These are phyloP conservation scores for Leptographium wingfieldii DNA, from an alignment of 2,329 filamentous ascomycete genomes.

Conservation along the genomic window DNA sequence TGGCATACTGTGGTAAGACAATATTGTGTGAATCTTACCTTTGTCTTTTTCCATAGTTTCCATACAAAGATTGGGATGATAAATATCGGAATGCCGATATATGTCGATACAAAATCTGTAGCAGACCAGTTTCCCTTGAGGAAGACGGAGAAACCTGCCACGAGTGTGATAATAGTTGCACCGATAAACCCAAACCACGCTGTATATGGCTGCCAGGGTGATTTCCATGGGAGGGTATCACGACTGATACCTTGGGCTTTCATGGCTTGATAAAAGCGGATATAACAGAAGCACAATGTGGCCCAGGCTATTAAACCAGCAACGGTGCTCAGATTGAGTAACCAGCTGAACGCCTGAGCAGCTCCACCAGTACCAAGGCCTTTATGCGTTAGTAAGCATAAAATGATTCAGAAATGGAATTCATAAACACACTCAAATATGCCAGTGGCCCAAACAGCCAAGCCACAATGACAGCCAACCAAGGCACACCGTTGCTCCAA, in stretches of 20 bases:
- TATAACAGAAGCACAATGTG: conserved; percentile 52
- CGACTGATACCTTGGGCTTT: conserved; percentile 50
- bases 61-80: conserved; percentile 27
- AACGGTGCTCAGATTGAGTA: conserved; percentile 36
- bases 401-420: no score
- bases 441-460: conserved; percentile 50
- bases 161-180: conserved; percentile 12
- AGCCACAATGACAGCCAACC: conserved; percentile 40
- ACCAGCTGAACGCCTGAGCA: conserved; percentile 11
- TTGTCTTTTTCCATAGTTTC: conserved; percentile 26
- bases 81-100: conserved; percentile 28
- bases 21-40: conserved; percentile 13
- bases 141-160: conserved; percentile 19
- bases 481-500: conserved; percentile 39
- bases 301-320: conserved; percentile 58
- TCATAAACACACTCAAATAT: conserved; percentile 46
- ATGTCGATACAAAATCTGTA: conserved; percentile 24
- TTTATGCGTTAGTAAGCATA: background rate
- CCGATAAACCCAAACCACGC: conserved; percentile 2
- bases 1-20: no score
- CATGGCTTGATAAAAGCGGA: conserved; percentile 55
- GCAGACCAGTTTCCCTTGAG: conserved; percentile 12
- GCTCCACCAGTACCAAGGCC: conserved; percentile 40
- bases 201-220: background rate
- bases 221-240: conserved; percentile 36